A percentile compares a stretch with the other conserved stretches of the same genome.
Evolutionary conservation across 805 yeast genomes (phyloP).

Genomic region (Schwanniomyces vanrijiae): DNA sequence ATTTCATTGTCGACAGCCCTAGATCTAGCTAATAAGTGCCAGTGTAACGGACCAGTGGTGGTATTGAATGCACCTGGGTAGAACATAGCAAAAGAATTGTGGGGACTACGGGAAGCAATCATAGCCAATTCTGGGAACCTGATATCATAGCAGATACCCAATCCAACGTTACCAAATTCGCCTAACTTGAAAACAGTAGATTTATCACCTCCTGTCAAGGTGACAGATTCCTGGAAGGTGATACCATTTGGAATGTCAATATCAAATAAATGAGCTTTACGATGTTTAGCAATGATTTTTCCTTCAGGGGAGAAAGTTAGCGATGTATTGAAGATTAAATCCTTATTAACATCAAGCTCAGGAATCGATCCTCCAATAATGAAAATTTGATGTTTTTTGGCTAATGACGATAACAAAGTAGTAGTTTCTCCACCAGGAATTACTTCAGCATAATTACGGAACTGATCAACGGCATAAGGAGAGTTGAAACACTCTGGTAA

Average conservation of each 20-base stretch:
- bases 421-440: constrained; percentile 77
- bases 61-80: constrained; percentile 87
- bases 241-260: constrained; percentile 86
- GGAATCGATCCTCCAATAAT: constrained; percentile 94
- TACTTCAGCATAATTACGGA: constrained; percentile 83
- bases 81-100: constrained; percentile 70
- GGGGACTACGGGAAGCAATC: constrained; percentile 58
- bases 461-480: constrained; percentile 86
- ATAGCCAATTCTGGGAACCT: constrained; percentile 78
- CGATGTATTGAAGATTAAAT: constrained; percentile 68
- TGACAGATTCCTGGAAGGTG: constrained; percentile 77
- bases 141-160: constrained; percentile 84
- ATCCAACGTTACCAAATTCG: constrained; percentile 70
- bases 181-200: constrained; percentile 74
- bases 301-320: constrained; percentile 74
- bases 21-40: constrained; percentile 74
- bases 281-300: constrained; percentile 73
- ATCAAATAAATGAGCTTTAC: constrained; percentile 89
- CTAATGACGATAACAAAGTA: constrained; percentile 58
- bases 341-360: constrained; percentile 55
- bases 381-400: constrained; percentile 60
- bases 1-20: constrained; percentile 76
- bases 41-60: constrained; percentile 80
- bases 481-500: constrained; percentile 97
- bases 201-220: constrained; percentile 75